Evolutionary conservation across 1,284 basidiomycete genomes (phyloP).

Genomic region (Neonothopanus nambi): DNA sequence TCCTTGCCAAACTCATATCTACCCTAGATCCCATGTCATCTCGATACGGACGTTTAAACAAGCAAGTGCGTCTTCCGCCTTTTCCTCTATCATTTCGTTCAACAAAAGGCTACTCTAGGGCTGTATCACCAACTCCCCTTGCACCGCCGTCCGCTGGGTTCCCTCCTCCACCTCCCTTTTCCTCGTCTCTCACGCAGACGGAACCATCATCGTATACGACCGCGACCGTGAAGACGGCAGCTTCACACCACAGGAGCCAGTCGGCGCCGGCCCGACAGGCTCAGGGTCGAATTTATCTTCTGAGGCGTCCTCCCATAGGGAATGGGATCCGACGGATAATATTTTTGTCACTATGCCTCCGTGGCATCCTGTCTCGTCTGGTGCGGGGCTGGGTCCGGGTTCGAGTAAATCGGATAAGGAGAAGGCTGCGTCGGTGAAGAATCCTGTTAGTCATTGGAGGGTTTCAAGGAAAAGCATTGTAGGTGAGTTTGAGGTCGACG

Average conservation of each 20-base stretch:
- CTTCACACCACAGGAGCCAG: constrained; percentile 63
- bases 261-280: constrained; percentile 11
- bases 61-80: constrained; percentile 57
- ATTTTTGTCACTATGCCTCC: constrained; percentile 82
- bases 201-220: constrained; percentile 86
- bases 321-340: constrained; percentile 74
- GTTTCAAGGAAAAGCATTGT: constrained; percentile 71
- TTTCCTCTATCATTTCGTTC: constrained; percentile 14
- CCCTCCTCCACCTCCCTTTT: constrained; percentile 85
- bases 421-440: constrained; percentile 59
- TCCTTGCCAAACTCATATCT: constrained; percentile 2
- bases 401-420: constrained; percentile 58
- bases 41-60: constrained; percentile 90
- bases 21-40: constrained; percentile 77
- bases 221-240: constrained; percentile 85
- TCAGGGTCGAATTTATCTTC: constrained; percentile 19
- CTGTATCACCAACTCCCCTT: constrained; percentile 77
- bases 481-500: constrained; percentile 49
- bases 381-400: constrained; percentile 29
- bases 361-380: constrained; percentile 69
- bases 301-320: constrained; percentile 32
- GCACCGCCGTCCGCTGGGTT: constrained; percentile 88
- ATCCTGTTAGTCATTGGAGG: constrained; percentile 86
- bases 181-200: constrained; percentile 89
- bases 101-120: constrained; percentile 53